These are phyloP conservation scores for Plasmodium cynomolgi DNA, from an alignment of 169 alveolate genomes.

Conservation along the genomic window DNA sequence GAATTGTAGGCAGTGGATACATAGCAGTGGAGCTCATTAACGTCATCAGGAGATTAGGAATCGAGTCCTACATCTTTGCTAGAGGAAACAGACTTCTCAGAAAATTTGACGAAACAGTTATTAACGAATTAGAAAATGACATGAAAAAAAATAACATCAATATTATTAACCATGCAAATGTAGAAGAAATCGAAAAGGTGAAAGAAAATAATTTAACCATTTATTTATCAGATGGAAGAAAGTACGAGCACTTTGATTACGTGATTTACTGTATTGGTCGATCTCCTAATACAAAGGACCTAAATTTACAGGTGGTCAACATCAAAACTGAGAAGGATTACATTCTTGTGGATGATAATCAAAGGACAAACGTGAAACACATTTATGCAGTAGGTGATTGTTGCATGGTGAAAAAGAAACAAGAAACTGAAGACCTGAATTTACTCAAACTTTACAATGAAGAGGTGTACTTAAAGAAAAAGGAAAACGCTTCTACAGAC, in stretches of 20 bases:
- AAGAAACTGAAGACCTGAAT: slow-evolving; percentile 46
- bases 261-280: slow-evolving; percentile 73
- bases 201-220: slow-evolving; percentile 90
- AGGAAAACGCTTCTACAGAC: neutral
- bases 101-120: slow-evolving; percentile 72
- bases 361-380: slow-evolving; percentile 38
- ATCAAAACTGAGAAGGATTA: slow-evolving; percentile 22
- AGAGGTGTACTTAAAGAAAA: slow-evolving; percentile 14
- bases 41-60: slow-evolving; percentile 91
- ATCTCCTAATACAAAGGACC: slow-evolving; percentile 57
- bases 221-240: slow-evolving; percentile 92
- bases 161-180: slow-evolving; percentile 89
- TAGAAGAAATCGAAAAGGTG: slow-evolving; percentile 88
- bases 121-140: slow-evolving; percentile 91
- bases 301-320: slow-evolving; percentile 60
- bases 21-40: slow-evolving; percentile 95
- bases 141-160: slow-evolving; percentile 75
- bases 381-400: slow-evolving; percentile 76
- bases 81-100: slow-evolving; percentile 82
- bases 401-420: slow-evolving; percentile 33
- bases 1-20: slow-evolving; percentile 96
- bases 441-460: slow-evolving; percentile 40
- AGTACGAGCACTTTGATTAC: slow-evolving; percentile 87
- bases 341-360: slow-evolving; percentile 69
- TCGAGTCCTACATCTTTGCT: slow-evolving; percentile 88